These are phyloP conservation scores for Mimosa pudica DNA, from an alignment of 306 rosid genomes.

Conservation along the genomic window DNA sequence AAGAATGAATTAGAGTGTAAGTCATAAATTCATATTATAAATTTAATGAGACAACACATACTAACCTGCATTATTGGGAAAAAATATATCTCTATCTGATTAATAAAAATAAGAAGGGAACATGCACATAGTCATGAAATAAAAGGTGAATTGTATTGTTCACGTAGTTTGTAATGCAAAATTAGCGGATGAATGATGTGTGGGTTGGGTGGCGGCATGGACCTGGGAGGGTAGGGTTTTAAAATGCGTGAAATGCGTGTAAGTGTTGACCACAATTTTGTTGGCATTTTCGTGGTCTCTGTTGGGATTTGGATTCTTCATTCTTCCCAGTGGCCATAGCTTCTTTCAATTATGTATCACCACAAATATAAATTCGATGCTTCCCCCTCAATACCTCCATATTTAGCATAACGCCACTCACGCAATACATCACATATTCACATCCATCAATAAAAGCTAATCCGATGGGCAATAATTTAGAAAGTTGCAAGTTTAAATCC, in stretches of 20 bases:
- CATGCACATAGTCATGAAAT: not conserved
- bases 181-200: not conserved
- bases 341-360: not conserved
- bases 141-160: not conserved
- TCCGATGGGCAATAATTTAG: too few relatives aligned
- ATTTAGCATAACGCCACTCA: not conserved
- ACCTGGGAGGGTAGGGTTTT: too few relatives aligned
- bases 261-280: constrained; percentile 1
- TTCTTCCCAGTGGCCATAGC: not conserved
- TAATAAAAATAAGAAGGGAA: too few relatives aligned
- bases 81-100: too few relatives aligned
- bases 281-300: not conserved
- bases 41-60: too few relatives aligned
- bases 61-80: too few relatives aligned
- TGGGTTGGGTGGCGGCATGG: not conserved
- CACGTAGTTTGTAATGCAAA: not conserved
- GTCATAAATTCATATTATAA: too few relatives aligned
- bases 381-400: not conserved
- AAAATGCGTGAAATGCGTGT: not conserved
- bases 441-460: too few relatives aligned
- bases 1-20: too few relatives aligned
- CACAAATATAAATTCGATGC: not conserved
- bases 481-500: too few relatives aligned
- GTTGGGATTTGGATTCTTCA: not conserved
- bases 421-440: not conserved